phyloP scores from a whole-genome alignment of 2,329 filamentous ascomycete genomes.

The Fusarium annulatum region DNA sequence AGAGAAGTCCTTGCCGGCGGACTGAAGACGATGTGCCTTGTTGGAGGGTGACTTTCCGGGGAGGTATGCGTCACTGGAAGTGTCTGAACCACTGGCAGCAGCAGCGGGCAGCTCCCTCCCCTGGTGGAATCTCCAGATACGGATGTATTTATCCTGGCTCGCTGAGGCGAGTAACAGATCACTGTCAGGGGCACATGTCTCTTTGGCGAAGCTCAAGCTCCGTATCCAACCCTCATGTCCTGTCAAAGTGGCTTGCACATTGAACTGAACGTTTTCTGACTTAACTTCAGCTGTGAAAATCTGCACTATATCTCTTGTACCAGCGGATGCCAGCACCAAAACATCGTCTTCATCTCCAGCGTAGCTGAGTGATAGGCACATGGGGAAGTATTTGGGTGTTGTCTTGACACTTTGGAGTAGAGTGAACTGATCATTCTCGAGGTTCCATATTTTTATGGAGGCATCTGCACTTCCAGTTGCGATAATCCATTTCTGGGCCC shows the following conservation, averaged over 20 bases:
- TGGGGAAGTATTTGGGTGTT: constrained; percentile 82
- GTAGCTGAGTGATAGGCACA: constrained; percentile 76
- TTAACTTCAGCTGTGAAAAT: constrained; percentile 72
- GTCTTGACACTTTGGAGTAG: constrained; percentile 78
- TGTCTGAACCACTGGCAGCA: constrained; percentile 65
- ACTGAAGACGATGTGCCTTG: constrained; percentile 83
- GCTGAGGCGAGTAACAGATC: constrained; percentile 90
- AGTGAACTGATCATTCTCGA: constrained; percentile 61
- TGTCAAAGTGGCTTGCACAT: constrained; percentile 78
- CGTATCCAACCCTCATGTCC: constrained; percentile 97
- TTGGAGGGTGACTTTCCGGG: constrained; percentile 83
- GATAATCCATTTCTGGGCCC: constrained; percentile 60
- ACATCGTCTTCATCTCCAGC: constrained; percentile 65
- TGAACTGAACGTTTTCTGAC: constrained; percentile 63
- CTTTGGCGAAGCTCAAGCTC: constrained; percentile 80
- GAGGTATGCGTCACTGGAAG: constrained; percentile 66
- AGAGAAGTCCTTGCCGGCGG: constrained; percentile 72
- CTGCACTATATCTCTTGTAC: constrained; percentile 85
- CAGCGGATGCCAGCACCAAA: constrained; percentile 82
- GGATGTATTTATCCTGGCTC: constrained; percentile 97
- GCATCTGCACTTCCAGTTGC: constrained; percentile 86
- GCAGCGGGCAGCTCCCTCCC: constrained; percentile 72
- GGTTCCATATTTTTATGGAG: constrained; percentile 75
- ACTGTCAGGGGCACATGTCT: constrained; percentile 63
- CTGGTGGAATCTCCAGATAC: constrained; percentile 86